A percentile compares a stretch with the other conserved stretches of the same genome.
phyloP scores from a whole-genome alignment of 495 filamentous ascomycete genomes.

The Penicillium waksmanii region DNA sequence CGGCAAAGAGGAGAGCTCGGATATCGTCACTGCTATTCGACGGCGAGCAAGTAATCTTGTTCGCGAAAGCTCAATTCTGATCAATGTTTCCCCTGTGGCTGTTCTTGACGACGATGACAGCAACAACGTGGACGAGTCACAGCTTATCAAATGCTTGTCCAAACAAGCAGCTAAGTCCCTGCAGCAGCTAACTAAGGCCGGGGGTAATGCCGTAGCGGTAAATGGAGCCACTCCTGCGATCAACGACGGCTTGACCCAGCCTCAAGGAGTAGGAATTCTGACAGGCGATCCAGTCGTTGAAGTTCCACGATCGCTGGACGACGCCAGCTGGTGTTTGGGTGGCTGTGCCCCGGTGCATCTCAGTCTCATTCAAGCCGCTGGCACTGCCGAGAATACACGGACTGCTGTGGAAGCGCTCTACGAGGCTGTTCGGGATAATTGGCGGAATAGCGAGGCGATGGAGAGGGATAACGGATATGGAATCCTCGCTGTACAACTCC shows the following conservation, averaged over 20 bases:
- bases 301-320: slow-evolving; percentile 80
- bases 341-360: slow-evolving; percentile 84
- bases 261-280: slow-evolving; percentile 78
- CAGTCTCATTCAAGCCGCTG: slow-evolving; percentile 78
- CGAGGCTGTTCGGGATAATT: slow-evolving; percentile 80
- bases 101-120: slow-evolving; percentile 76
- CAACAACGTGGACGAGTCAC: slow-evolving; percentile 69
- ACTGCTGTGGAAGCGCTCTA: slow-evolving; percentile 83
- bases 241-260: slow-evolving; percentile 79
- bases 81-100: slow-evolving; percentile 79
- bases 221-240: slow-evolving; percentile 87
- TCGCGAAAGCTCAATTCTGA: slow-evolving; percentile 78
- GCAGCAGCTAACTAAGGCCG: slow-evolving; percentile 69
- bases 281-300: slow-evolving; percentile 83
- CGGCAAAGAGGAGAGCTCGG: slow-evolving; percentile 88
- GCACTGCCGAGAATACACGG: slow-evolving; percentile 67
- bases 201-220: slow-evolving; percentile 77
- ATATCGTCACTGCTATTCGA: slow-evolving; percentile 86
- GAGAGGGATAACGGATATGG: slow-evolving; percentile 93
- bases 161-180: slow-evolving; percentile 72
- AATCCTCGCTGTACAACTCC: slow-evolving; percentile 76
- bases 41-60: slow-evolving; percentile 78
- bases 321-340: slow-evolving; percentile 88
- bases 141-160: slow-evolving; percentile 76
- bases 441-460: slow-evolving; percentile 98